Evolutionary conservation across 805 yeast species (phyloP).

Genomic region (Tetrapisispora namnaoensis): DNA sequence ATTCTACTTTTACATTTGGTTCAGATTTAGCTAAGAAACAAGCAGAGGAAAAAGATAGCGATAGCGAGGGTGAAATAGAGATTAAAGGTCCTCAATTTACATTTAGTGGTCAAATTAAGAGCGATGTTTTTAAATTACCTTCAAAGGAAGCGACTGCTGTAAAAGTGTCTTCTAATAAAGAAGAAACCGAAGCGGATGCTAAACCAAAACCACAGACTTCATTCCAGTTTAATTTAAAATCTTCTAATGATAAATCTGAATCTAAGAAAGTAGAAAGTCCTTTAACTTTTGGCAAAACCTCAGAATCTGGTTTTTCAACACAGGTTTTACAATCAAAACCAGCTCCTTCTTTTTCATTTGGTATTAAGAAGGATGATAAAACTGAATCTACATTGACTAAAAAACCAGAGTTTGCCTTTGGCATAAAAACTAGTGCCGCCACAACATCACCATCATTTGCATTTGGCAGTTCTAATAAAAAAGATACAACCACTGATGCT

Average conservation of each 20-base stretch:
- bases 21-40: slow-evolving; percentile 10
- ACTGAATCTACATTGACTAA: slow-evolving; percentile 1
- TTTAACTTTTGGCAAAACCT: background rate
- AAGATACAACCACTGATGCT: background rate
- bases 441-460: slow-evolving; percentile 6
- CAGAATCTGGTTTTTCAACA: background rate
- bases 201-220: background rate
- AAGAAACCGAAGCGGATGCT: background rate
- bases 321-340: background rate
- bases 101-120: slow-evolving; percentile 27
- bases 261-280: background rate
- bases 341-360: slow-evolving; percentile 22
- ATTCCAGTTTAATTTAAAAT: background rate
- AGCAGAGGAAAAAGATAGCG: slow-evolving; percentile 17
- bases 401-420: slow-evolving; percentile 10
- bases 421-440: background rate
- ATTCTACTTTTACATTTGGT: slow-evolving; percentile 42
- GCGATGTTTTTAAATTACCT: slow-evolving; percentile 30
- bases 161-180: slow-evolving; percentile 1
- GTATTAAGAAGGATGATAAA: slow-evolving; percentile 3
- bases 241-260: background rate
- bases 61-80: slow-evolving; percentile 26
- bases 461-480: slow-evolving; percentile 12
- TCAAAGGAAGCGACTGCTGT: slow-evolving; percentile 5
- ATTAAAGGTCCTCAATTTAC: slow-evolving; percentile 35